Evolutionary conservation across 1,284 basidiomycete species (phyloP).

Genomic region (Porodaedalea pini): DNA sequence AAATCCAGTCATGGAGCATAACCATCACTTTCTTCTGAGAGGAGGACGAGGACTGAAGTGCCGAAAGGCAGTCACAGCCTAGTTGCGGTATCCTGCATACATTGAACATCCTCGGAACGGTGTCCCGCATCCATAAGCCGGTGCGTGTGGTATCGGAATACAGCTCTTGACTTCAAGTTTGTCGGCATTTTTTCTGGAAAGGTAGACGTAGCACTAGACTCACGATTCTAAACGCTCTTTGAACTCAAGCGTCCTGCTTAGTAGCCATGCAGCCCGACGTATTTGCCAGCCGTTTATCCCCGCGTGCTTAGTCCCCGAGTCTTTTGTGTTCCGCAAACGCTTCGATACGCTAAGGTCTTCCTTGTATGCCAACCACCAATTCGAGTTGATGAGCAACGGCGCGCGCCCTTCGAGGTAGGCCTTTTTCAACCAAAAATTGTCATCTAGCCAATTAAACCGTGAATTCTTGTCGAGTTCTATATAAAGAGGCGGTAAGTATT

Average conservation of each 20-base stretch:
- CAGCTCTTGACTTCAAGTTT: conserved; percentile 44
- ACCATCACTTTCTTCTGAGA: conserved; percentile 55
- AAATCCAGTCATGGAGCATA: conserved; percentile 79
- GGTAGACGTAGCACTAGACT: conserved; percentile 24
- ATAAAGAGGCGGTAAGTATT: neutral
- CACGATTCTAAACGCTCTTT: conserved; percentile 67
- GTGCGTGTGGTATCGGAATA: conserved; percentile 48
- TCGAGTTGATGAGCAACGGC: conserved; percentile 88
- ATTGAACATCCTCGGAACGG: conserved; percentile 68
- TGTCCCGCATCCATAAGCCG: conserved; percentile 66
- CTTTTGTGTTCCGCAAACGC: conserved; percentile 37
- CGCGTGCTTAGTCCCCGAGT: conserved; percentile 34
- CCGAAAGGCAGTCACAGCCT: conserved; percentile 61
- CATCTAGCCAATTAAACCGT: conserved; percentile 92
- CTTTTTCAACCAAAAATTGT: conserved; percentile 90
- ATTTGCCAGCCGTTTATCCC: conserved; percentile 82
- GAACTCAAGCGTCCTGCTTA: conserved; percentile 75
- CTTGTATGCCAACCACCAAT: conserved; percentile 94
- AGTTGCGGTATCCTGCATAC: conserved; percentile 68
- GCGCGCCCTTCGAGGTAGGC: conserved; percentile 90
- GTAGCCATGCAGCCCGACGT: conserved; percentile 81
- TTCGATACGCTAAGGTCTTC: conserved; percentile 55
- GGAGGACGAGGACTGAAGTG: conserved; percentile 36
- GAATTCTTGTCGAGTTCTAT: conserved; percentile 83
- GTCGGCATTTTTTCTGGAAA: neutral